Evolutionary conservation across 1,139 yeast species (phyloP).

Genomic region (Scheffersomyces segobiensis): DNA sequence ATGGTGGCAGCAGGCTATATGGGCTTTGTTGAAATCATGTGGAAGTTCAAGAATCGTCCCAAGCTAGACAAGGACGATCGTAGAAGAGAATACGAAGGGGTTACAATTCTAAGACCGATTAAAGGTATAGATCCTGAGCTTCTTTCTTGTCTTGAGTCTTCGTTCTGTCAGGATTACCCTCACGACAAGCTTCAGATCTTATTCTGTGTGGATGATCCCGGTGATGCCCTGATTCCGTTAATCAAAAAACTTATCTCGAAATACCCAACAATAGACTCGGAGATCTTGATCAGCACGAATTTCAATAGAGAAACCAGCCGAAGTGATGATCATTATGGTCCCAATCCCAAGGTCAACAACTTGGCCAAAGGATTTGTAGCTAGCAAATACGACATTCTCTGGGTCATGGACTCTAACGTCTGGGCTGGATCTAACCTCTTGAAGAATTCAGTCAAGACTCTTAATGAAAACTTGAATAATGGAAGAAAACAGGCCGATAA

Average conservation of each 20-base stretch:
- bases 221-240: constrained; percentile 67
- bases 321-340: constrained; percentile 61
- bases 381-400: constrained; percentile 71
- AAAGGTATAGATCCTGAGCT: constrained; percentile 83
- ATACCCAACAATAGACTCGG: constrained; percentile 62
- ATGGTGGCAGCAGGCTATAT: constrained; percentile 43
- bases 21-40: constrained; percentile 50
- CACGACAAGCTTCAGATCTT: constrained; percentile 59
- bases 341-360: constrained; percentile 88
- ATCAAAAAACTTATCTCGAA: constrained; percentile 49
- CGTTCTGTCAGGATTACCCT: constrained; percentile 72
- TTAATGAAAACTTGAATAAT: constrained; percentile 48
- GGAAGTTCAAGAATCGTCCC: constrained; percentile 34
- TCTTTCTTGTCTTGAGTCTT: constrained; percentile 64
- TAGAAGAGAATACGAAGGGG: constrained; percentile 61
- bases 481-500: constrained; percentile 28
- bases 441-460: constrained; percentile 61
- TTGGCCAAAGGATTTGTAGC: constrained; percentile 70
- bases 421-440: constrained; percentile 73
- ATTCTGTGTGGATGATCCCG: constrained; percentile 67
- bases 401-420: constrained; percentile 90
- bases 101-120: constrained; percentile 78
- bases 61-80: constrained; percentile 10
- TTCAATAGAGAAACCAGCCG: constrained; percentile 22
- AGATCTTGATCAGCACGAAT: constrained; percentile 50